A percentile compares a stretch with the other conserved stretches of the same genome.
phyloP scores from a whole-genome alignment of 345 rosid species.

The Isatis tinctoria region DNA sequence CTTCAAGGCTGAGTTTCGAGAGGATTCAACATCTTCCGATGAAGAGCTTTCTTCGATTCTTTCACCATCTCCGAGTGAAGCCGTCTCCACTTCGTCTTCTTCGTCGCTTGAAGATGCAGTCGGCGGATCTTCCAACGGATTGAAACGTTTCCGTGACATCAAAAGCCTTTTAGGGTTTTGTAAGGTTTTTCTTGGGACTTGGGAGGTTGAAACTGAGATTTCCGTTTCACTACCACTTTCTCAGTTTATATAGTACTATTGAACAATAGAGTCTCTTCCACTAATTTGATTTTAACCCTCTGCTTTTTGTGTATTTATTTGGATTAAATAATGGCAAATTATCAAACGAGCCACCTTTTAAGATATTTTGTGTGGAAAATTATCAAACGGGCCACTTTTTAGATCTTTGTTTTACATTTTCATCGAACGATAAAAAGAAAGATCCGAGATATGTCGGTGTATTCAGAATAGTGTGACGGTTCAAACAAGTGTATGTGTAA shows the following conservation, averaged over 20 bases:
- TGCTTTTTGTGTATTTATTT: neutral
- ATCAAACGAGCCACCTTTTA: neutral
- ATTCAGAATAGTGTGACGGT: neutral
- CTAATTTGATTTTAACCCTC: neutral
- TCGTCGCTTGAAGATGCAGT: constrained; percentile 33
- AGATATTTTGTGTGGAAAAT: no score
- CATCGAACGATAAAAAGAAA: neutral
- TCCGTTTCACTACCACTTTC: neutral
- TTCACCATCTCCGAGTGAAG: constrained; percentile 3
- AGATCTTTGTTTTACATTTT: neutral
- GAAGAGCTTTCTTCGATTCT: neutral
- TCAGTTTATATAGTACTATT: neutral
- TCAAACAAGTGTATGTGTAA: neutral
- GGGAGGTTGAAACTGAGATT: neutral
- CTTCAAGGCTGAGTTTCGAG: neutral
- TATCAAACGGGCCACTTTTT: neutral
- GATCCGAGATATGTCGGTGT: neutral
- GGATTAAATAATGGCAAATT: neutral
- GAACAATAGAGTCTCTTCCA: constrained; percentile 6
- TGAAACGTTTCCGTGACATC: constrained; percentile 10
- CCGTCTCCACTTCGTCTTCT: constrained; percentile 13
- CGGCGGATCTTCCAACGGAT: constrained; percentile 28
- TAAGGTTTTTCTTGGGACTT: neutral
- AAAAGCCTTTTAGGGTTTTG: neutral
- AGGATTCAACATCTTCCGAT: neutral